Evolutionary conservation across 129 eudicot genomes (phyloP), one percentile per base, ranked within the genome.

Genomic region (Centella asiatica): DNA sequence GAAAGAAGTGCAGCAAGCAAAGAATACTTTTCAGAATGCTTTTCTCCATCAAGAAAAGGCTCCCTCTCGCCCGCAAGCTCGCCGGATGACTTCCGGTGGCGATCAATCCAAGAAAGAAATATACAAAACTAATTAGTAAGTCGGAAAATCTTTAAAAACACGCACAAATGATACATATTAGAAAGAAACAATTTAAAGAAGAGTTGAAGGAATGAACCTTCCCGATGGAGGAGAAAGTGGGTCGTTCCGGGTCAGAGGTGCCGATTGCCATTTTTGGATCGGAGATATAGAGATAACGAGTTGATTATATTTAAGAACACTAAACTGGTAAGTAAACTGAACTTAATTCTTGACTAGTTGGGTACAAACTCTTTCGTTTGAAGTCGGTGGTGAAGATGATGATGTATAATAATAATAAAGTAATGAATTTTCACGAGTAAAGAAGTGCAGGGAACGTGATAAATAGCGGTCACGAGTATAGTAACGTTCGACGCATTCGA

Each of bases 1-100:
- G 97, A 83, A 39, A 84, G 77, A 46, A 83, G 64, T 7, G 83
- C 86, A 39, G 95, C 65, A 33, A 62, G 68, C 47, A 81, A 47
- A 2, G 95, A 86, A 63, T 81, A 90, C 4, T 64, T 71, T 28
- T 81, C 83, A 2, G 57, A 36, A 3, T 66, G 83, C 33, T 51
- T 74, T 8, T 58, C 46, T 22, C 69, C 74, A 31, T 70, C 64
- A 32, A 83, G 20, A 51, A 86, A 81, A 49, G 84, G 89, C 47
- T 72, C 76, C 55, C 77, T 74, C 24, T 47, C 60, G 17, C 74
- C 78, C 28, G 50, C 74, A 4, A 61, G 69, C 69, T 82, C 77
- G 49, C 69, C 88, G 0, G 97, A 79, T 19, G 80, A 75, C 48
- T 72, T 77, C 57, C 77, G 81, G 22, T 48, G 76, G 87, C 78